Conservation (phyloP, 768 basidiomycete species). For the Tulasnella sp. region DNA sequence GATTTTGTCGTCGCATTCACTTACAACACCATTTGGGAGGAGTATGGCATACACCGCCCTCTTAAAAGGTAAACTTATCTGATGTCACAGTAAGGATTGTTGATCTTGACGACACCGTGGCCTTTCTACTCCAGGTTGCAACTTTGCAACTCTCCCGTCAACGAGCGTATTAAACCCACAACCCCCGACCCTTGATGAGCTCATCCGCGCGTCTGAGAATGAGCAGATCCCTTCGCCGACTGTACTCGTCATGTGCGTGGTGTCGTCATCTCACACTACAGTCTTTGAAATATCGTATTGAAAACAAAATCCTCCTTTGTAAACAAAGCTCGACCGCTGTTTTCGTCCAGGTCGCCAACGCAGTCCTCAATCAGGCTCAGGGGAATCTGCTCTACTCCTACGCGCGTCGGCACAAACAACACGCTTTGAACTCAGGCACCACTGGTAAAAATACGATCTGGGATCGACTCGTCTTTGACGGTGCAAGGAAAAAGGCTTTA, state of each 20-base stretch:
- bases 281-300: too few species aligned
- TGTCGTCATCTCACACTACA: background rate
- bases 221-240: conserved; percentile 40
- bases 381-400: conserved; percentile 44
- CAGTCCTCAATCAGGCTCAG: conserved; percentile 46
- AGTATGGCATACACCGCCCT: conserved; percentile 70
- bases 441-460: conserved; percentile 70
- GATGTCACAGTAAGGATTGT: too few species aligned
- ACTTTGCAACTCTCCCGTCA: conserved; percentile 56
- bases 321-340: conserved; percentile 40
- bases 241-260: conserved; percentile 47
- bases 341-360: conserved; percentile 41
- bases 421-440: conserved; percentile 60
- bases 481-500: conserved; percentile 48
- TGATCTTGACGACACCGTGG: background rate
- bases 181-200: conserved; percentile 15
- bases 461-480: conserved; percentile 69
- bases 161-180: conserved; percentile 33
- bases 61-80: conserved; percentile 56
- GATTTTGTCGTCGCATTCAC: conserved; percentile 59
- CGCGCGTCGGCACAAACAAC: conserved; percentile 69
- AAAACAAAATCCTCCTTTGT: background rate
- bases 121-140: conserved; percentile 24
- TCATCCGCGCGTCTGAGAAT: conserved; percentile 19
- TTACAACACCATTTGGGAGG: conserved; percentile 71